phyloP scores from a whole-genome alignment of 1,284 basidiomycete genomes.

The Pseudozyma tsukubaensis region DNA sequence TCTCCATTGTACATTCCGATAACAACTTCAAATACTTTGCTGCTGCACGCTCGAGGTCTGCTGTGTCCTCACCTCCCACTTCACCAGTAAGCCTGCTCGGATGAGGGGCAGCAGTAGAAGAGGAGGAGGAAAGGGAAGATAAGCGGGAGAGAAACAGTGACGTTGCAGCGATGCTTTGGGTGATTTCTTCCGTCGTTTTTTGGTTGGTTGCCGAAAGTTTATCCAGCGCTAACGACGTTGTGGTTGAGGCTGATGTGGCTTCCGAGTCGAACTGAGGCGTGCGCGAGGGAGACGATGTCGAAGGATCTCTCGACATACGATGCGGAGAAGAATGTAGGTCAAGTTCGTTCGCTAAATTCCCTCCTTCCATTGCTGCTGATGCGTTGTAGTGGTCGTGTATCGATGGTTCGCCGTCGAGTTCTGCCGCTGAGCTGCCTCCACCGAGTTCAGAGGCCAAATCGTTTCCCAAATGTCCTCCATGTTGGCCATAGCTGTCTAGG shows the following conservation, averaged over 20 bases:
- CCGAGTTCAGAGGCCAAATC: conserved; percentile 15
- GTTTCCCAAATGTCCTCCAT: not conserved
- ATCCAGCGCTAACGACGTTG: not conserved
- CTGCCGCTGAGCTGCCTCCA: conserved; percentile 6
- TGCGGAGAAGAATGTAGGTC: not conserved
- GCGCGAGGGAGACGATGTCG: not conserved
- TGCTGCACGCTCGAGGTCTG: conserved; percentile 20
- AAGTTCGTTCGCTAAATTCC: conserved; percentile 20
- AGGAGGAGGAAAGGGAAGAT: not conserved
- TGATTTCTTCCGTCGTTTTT: not conserved
- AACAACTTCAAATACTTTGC: conserved; percentile 25
- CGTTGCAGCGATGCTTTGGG: conserved; percentile 4
- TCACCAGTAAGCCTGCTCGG: too few species aligned
- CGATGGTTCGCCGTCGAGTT: too few species aligned
- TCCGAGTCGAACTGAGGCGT: not conserved
- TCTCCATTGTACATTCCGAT: conserved; percentile 18
- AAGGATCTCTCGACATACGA: not conserved
- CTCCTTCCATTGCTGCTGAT: not conserved
- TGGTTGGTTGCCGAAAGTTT: too few species aligned
- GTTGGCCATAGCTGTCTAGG: not conserved
- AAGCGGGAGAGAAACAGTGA: conserved; percentile 13
- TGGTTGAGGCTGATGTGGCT: not conserved
- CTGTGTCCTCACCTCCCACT: conserved; percentile 23
- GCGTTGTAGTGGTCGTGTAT: too few species aligned
- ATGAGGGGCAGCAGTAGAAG: too few species aligned